Percentiles rank a stretch among this genome's conserved stretches.
Evolutionary conservation across 2,329 filamentous ascomycete species (phyloP).

Genomic region (Metarhizium brunneum): DNA sequence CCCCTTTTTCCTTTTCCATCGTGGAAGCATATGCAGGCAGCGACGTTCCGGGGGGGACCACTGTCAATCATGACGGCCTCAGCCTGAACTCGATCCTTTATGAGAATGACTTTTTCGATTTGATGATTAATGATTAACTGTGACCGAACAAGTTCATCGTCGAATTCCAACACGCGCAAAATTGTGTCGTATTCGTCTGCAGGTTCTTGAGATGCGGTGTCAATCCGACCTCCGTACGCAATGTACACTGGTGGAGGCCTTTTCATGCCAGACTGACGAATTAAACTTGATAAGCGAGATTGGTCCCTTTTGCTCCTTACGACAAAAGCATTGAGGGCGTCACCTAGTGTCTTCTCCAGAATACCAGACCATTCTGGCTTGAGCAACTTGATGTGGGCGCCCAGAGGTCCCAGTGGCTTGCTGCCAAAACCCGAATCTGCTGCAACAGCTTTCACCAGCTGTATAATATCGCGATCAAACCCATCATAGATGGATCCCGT

Average conservation of each 20-base stretch:
- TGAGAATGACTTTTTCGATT: slow-evolving; percentile 78
- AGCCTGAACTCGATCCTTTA: slow-evolving; percentile 59
- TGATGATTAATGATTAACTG: slow-evolving; percentile 73
- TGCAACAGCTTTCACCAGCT: slow-evolving; percentile 59
- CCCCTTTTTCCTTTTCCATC: slow-evolving; percentile 44
- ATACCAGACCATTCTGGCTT: slow-evolving; percentile 78
- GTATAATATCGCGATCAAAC: slow-evolving; percentile 53
- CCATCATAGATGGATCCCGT: slow-evolving; percentile 53
- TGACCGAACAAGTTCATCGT: slow-evolving; percentile 67
- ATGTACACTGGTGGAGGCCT: slow-evolving; percentile 28
- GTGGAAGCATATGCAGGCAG: slow-evolving; percentile 60
- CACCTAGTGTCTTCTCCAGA: slow-evolving; percentile 69
- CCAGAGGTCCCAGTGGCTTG: slow-evolving; percentile 77
- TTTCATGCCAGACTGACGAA: slow-evolving; percentile 51
- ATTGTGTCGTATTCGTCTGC: slow-evolving; percentile 65
- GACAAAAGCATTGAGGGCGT: slow-evolving; percentile 64
- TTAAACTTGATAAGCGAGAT: slow-evolving; percentile 54
- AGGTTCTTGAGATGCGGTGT: slow-evolving; percentile 53
- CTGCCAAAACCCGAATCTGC: slow-evolving; percentile 58
- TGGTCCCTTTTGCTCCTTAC: slow-evolving; percentile 72
- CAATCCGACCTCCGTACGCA: slow-evolving; percentile 25
- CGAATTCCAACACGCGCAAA: slow-evolving; percentile 71
- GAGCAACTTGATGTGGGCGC: slow-evolving; percentile 63
- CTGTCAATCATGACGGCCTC: slow-evolving; percentile 58
- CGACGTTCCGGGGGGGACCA: slow-evolving; percentile 58